Evolutionary conservation across 2,329 filamentous ascomycete species (phyloP).

Genomic region (Bipolaris gigantea): DNA sequence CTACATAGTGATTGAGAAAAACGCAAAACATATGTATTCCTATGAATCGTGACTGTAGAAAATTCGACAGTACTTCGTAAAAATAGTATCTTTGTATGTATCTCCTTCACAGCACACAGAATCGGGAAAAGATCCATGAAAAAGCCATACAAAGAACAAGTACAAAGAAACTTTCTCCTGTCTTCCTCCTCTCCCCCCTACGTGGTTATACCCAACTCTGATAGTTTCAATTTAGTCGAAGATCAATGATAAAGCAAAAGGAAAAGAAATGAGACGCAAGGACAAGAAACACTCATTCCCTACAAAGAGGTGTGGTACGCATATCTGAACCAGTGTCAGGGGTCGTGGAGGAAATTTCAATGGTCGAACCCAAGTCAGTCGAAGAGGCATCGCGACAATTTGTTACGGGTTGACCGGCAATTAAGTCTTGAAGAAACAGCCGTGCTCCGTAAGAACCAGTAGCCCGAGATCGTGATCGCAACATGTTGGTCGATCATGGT

Average conservation of each 20-base stretch:
- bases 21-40: not conserved
- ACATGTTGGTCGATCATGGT: not conserved
- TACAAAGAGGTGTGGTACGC: not conserved
- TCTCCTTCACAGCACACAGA: not conserved
- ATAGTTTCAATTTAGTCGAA: constrained; percentile 4
- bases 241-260: not conserved
- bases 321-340: not conserved
- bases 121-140: not conserved
- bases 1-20: not conserved
- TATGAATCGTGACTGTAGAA: not conserved
- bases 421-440: constrained; percentile 1
- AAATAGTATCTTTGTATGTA: not conserved
- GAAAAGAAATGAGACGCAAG: not conserved
- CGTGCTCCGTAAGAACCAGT: constrained; percentile 3
- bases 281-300: not conserved
- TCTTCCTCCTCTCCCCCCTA: too few relatives aligned
- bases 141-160: not conserved
- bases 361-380: not conserved
- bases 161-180: not conserved
- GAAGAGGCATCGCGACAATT: constrained; percentile 6
- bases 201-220: not conserved
- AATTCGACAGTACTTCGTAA: not conserved
- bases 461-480: not conserved
- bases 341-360: not conserved
- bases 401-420: not conserved